A percentile compares a stretch with the other conserved stretches of the same genome.
Conservation (phyloP, 768 basidiomycete genomes). For the Mrakia hoshinonis region DNA sequence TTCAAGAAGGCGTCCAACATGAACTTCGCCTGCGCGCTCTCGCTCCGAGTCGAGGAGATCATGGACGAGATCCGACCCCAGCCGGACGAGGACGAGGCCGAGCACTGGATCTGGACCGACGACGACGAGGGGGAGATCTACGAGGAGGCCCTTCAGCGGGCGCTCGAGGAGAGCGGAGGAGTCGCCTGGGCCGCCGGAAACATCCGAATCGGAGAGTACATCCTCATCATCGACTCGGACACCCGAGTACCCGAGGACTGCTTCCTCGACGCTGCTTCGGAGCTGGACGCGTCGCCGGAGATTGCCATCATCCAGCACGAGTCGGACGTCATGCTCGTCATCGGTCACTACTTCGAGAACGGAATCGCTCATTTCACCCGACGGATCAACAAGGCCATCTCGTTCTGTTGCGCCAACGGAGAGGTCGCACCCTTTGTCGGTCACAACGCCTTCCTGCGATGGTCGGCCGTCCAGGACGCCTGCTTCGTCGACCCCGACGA, state of each 20-base stretch:
- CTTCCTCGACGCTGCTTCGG: conserved; percentile 78
- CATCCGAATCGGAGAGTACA: conserved; percentile 49
- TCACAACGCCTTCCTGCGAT: conserved; percentile 69
- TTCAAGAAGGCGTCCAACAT: conserved; percentile 93
- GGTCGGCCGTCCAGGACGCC: conserved; percentile 77
- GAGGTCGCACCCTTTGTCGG: conserved; percentile 41
- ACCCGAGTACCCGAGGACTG: conserved; percentile 50
- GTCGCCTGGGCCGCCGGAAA: conserved; percentile 63
- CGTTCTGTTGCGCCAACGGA: conserved; percentile 38
- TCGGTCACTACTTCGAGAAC: conserved; percentile 71
- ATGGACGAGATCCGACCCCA: conserved; percentile 47
- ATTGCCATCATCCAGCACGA: conserved; percentile 86
- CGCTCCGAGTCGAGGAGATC: conserved; percentile 53
- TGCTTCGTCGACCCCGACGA: conserved; percentile 29
- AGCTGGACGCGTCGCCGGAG: conserved; percentile 69
- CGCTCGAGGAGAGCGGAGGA: conserved; percentile 57
- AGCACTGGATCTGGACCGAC: conserved; percentile 55
- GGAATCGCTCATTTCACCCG: conserved; percentile 72
- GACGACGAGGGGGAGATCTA: conserved; percentile 59
- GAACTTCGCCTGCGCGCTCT: conserved; percentile 70
- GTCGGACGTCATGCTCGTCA: conserved; percentile 82
- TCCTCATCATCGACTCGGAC: conserved; percentile 26
- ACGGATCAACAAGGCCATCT: conserved; percentile 56
- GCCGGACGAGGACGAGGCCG: conserved; percentile 40
- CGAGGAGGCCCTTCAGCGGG: conserved; percentile 61